Base-by-base conservation (phyloP, 1,284 basidiomycete species). In the Cystobasidium pallidum region DNA sequence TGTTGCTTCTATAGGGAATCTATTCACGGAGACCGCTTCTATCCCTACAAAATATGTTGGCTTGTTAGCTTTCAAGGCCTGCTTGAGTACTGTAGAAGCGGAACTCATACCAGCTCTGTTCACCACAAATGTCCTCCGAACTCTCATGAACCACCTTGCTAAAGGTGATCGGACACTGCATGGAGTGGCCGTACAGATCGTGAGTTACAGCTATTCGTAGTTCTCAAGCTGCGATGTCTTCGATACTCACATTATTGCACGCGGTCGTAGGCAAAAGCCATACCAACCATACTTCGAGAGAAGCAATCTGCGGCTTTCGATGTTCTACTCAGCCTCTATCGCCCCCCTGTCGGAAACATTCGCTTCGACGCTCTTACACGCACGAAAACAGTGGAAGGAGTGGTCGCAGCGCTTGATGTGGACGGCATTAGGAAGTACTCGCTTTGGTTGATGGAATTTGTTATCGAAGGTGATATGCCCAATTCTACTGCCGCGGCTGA, bases 101-200 rank as follows among this genome's bases (percentile, higher is more conserved):
- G 30, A 21, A 30, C 17, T 55, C 15, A 7, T 94, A 77, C 89
- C 92, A 0, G 88, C 92, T 84, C 84, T 98, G 21, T 96, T 98
- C 82, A 95, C 92, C 13, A 89, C 90, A 77, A 95, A 97, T 81
- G 92, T 97, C 78, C 94, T 98, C 91, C 89, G 93, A 52, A 90
- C 90, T 47, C 95, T 94, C 91, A 94, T 96, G 76, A 96, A 95
- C 80, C 93, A 98, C 79, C 86, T 99, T 24, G 89, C 91, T 0
- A 89, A 90, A 68, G 85, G 86, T 66, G 93, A 97, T 81, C 86
- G 94, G 67, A 88, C 93, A 80, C 83, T 97, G 39, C 92, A 97
- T 83, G 93, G 91, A 81, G 88, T 90, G 28, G 92, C 94, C 1
- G 85, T 86, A 68, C 87, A 90, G 79, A 88, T 91, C 78, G 92